Evolutionary conservation across 805 yeast species (phyloP), one percentile per base, ranked within the genome.

Genomic region (Ogataea allantospora): DNA sequence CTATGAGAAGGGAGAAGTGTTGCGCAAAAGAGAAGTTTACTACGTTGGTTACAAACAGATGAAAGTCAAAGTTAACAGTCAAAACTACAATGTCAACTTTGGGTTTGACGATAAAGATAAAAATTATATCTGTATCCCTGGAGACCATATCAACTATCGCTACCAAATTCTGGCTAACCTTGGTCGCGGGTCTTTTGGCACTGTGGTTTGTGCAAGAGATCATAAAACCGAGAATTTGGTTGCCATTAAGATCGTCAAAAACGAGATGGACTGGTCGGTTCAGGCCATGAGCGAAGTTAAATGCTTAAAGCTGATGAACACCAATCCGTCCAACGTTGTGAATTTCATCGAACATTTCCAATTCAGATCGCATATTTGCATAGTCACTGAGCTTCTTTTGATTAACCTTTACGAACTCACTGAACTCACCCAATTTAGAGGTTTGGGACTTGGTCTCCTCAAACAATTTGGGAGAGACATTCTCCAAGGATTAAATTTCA

Each of bases 111-210:
- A 86, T 53, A 57, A 58, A 8, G 62, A 73, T 9, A 83, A 86
- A 3, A 83, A 85, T 52, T 80, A 83, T 51, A 63, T 65, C 5
- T 66, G 76, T 1, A 51, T 66, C 0, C 54, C 57, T 1, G 77
- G 81, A 8, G 95, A 86, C 54, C 96, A 87, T 47, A 73, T 87
- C 28, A 81, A 81, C 37, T 87, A 79, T 57, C 62, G 95, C 19
- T 88, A 81, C 54, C 79, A 83, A 47, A 77, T 86, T 4, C 35
- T 74, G 14, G 58, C 67, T 2, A 58, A 67, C 1, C 67, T 87
- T 8, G 96, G 96, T 0, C 75, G 73, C 33, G 96, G 96, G 6
- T 78, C 89, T 28, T 87, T 87, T 65, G 96, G 96, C 0, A 78
- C 77, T 35, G 96, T 88, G 2, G 64, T 83, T 6, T 68, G 74